phyloP scores from a whole-genome alignment of 805 yeast species.

The Sugiyamaella boreocaroliniensis region DNA sequence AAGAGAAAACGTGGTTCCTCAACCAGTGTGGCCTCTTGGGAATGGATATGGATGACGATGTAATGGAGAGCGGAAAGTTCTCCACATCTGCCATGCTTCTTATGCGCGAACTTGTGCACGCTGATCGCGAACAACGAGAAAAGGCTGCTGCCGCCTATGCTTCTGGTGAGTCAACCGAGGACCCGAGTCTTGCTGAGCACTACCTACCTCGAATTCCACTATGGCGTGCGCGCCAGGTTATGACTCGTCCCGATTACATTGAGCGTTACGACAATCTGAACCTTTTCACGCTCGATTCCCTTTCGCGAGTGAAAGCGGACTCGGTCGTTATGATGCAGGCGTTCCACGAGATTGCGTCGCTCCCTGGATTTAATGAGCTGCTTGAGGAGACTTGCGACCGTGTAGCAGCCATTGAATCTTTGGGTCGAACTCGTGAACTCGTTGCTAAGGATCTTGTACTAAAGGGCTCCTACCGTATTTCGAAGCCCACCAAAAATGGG shows the following conservation, averaged over 20 bases:
- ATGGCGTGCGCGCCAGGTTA: conserved; percentile 77
- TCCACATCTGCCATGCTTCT: conserved; percentile 66
- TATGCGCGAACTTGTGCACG: conserved; percentile 62
- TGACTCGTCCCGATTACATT: conserved; percentile 80
- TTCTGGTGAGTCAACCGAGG: conserved; percentile 3
- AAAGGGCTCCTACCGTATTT: conserved; percentile 24
- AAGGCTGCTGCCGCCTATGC: conserved; percentile 15
- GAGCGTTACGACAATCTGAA: conserved; percentile 68
- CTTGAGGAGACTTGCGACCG: conserved; percentile 59
- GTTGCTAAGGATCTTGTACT: conserved; percentile 59
- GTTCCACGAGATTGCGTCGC: conserved; percentile 66
- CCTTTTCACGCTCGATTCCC: conserved; percentile 71
- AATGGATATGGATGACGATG: conserved; percentile 79
- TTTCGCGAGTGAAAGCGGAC: conserved; percentile 67
- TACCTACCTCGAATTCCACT: conserved; percentile 65
- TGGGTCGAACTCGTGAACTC: conserved; percentile 71
- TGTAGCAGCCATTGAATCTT: conserved; percentile 67
- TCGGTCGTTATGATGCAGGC: conserved; percentile 88
- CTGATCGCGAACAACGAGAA: conserved; percentile 39
- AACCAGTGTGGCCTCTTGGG: conserved; percentile 79
- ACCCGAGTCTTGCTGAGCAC: conserved; percentile 36
- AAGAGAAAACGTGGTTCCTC: conserved; percentile 79
- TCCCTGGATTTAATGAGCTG: conserved; percentile 63
- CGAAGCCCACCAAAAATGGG: conserved; percentile 1
- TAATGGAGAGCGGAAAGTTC: conserved; percentile 76